Evolutionary conservation across 2,329 filamentous ascomycete species (phyloP), one percentile per base, ranked within the genome.

Genomic region (Tolypocladium ovalisporum): DNA sequence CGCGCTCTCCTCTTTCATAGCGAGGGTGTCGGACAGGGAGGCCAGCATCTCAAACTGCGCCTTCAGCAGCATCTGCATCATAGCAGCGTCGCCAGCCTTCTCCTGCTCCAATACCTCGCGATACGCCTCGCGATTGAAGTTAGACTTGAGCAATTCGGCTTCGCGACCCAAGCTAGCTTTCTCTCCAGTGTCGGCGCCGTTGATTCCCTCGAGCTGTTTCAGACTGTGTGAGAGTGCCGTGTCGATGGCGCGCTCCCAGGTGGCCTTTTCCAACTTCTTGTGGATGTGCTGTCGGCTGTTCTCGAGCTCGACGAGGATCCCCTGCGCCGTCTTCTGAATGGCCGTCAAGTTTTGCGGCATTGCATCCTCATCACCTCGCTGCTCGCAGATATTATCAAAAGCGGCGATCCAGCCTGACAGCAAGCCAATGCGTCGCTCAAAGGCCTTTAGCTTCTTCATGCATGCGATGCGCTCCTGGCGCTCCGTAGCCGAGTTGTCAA

Each of bases 331-430:
- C 71, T 93, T 95, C 57, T 91, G 86, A 76, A 97, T 89, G 0
- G 88, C 82, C 3, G 79, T 72, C 51, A 96, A 75, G 62, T 84
- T 89, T 36, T 81, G 74, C 1, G 91, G 84, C 80, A 86, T 85
- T 0, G 80, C 86, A 24, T 85, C 82, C 55, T 68, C 65, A 0
- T 67, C 69, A 0, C 64, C 66, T 22, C 85, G 80, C 53, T 79
- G 79, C 42, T 90, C 89, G 63, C 87, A 93, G 3, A 95, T 83
- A 1, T 81, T 78, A 61, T 97, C 93, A 65, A 97, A 99, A 2
- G 91, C 90, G 1, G 88, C 89, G 57, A 97, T 88, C 94, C 94
- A 99, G 1, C 88, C 86, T 4, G 88, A 92, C n/a, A 99, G 79
- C 59, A 96, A 79, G 8, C 85, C 81, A 60, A 97, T 96, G 19